Evolutionary conservation across 2,329 filamentous ascomycete genomes (phyloP), one percentile per base, ranked within the genome.

Genomic region (Trichoderma brevicompactum): DNA sequence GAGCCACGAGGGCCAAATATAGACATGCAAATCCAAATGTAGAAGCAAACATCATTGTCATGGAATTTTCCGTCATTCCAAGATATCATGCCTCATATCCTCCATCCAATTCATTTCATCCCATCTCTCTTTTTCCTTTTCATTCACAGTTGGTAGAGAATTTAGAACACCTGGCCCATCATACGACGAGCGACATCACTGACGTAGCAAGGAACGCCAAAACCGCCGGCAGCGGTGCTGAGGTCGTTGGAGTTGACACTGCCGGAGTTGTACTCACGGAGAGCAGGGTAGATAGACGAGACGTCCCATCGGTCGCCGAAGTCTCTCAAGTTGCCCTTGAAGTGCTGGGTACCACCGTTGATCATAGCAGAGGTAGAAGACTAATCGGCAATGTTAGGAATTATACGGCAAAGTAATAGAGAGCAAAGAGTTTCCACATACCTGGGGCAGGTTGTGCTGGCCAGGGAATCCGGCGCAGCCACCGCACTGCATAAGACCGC

Each of bases 251-350:
- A 8, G 28, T 63, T 13, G 17, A 63, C 60, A 34, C 49, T 63
- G n/a, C 60, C 60, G 6, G 60, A 63, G 60, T 63, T 63, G 49
- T 63, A 63, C 41, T 63, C 60, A 44, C 60, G 60, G 9, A 63
- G 49, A 15, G 60, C 60, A 52, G 60, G 60, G 60, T 63, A 63
- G 49, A 63, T 63, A 12, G 60, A 38, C 23, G 60, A 53, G 17
- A n/a, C 48, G 17, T 17, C 38, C 48, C 40, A 53, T 3, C 5
- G 7, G 17, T 63, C 19, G 12, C 60, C 60, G 23, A 19, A 63
- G 60, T 63, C 40, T 28, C 46, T 17, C 28, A 63, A 12, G 49
- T 63, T 63, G 1, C 2, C 2, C 49, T 63, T 63, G 60, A 23
- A 53, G 60, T 63, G 60, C 49, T 63, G 60, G 34, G 60, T 63